These are phyloP conservation scores for Tricholoma saponaceum DNA, from an alignment of 768 basidiomycete species.

Conservation along the genomic window DNA sequence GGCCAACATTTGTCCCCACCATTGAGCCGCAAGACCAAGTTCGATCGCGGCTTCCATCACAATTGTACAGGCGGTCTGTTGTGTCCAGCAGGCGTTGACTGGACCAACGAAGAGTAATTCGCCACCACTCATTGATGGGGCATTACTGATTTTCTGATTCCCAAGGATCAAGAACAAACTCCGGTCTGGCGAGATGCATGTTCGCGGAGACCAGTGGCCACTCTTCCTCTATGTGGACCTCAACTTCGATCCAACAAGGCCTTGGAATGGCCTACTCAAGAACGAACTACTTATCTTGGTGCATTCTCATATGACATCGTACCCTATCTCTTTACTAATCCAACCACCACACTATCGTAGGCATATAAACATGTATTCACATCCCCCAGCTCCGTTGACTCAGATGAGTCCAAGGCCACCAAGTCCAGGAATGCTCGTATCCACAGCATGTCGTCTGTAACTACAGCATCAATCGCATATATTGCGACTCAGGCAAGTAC, in stretches of 20 bases:
- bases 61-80: neutral
- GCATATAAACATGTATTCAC: neutral
- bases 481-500: neutral
- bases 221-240: neutral
- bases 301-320: neutral
- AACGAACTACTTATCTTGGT: neutral
- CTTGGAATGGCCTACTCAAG: neutral
- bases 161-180: neutral
- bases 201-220: neutral
- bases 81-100: neutral
- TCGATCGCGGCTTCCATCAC: slow-evolving; percentile 1
- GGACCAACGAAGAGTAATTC: neutral
- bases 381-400: neutral
- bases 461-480: neutral
- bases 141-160: neutral
- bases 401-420: neutral
- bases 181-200: neutral
- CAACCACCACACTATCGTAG: neutral
- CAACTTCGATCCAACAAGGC: neutral
- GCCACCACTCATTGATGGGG: neutral
- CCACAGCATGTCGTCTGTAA: neutral
- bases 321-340: neutral
- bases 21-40: neutral
- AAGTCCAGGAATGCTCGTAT: neutral
- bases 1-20: neutral